Conservation (phyloP, 371 early-diverging fungal species). For the Syncephalis plumigaleata region DNA sequence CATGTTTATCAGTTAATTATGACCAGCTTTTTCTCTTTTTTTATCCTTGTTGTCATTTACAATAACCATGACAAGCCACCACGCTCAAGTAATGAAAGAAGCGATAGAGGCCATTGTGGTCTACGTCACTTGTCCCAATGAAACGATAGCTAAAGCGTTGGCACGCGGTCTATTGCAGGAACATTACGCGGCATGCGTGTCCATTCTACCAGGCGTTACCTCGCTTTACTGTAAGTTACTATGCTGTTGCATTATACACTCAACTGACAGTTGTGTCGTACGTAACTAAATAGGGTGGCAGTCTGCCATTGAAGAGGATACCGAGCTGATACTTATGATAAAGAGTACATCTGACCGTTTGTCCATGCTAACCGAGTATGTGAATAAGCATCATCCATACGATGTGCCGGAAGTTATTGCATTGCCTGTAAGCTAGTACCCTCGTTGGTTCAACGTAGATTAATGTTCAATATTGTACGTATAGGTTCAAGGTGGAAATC, state of each 20-base stretch:
- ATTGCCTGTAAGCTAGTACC: too few relatives aligned
- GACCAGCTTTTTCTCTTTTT: too few relatives aligned
- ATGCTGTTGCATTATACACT: too few relatives aligned
- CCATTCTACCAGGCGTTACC: not conserved
- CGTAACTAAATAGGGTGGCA: not conserved
- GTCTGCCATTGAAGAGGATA: not conserved
- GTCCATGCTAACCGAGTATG: not conserved
- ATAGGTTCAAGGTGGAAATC: too few relatives aligned
- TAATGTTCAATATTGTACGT: too few relatives aligned
- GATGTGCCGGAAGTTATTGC: not conserved
- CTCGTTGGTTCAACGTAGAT: too few relatives aligned
- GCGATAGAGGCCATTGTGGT: not conserved
- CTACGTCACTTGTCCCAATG: not conserved
- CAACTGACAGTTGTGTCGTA: too few relatives aligned
- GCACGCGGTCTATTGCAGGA: not conserved
- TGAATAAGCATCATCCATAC: not conserved
- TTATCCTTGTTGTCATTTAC: too few relatives aligned
- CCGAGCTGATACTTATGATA: not conserved
- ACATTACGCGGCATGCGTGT: not conserved
- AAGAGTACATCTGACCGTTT: not conserved
- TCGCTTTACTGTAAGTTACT: not conserved
- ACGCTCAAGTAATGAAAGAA: not conserved
- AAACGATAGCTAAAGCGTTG: not conserved
- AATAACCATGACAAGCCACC: too few relatives aligned
- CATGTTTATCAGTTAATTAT: too few relatives aligned